Base-by-base conservation (phyloP, 2,329 filamentous ascomycete genomes). In the Scedosporium boydii region DNA sequence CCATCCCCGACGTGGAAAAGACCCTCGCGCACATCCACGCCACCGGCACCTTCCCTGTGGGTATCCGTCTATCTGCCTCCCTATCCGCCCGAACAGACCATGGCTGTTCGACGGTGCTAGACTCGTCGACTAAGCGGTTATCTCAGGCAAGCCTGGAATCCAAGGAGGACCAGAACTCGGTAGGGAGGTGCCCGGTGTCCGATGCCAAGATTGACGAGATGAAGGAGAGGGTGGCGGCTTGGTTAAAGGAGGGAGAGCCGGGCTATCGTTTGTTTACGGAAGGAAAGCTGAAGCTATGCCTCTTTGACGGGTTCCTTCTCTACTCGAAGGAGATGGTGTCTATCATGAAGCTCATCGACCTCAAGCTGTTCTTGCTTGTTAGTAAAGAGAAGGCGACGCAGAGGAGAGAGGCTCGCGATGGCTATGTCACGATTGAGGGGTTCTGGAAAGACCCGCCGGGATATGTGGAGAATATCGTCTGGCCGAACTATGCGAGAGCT, bases 391-490 rank as follows among this genome's bases (percentile, higher is more conserved):
- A 76, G 48, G 87, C 87, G 3, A 89, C 87, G 69, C 75, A 78
- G 41, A 80, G 90, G 26, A 78, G 90, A 34, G 85, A 89, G 70
- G 85, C 85, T 0, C 78, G 90, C 61, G 85, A 82, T 67, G 90
- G 90, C 10, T 95, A 95, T 72, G 89, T 91, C 34, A 93, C 90
- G 3, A 74, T 89, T 4, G 86, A 97, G 70, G 93, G 93, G 29
- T 99, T 97, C 77, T 99, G 95, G 95, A 82, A 87, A 63, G 95
- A 99, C 73, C 95, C 95, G 0, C 91, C 91, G 0, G 93, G 91
- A 0, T 99, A 98, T 72, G 92, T 98, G 44, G 93, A 98, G 72
- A 84, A 89, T 71, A 83, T 99, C 62, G 95, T 99, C 4, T 99
- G 95, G 95, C 93, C 93, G 3, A 93, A 96, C 69, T 98, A 97